phyloP scores from a whole-genome alignment of 257 asterid species.

The Solanum corneliomulleri region DNA sequence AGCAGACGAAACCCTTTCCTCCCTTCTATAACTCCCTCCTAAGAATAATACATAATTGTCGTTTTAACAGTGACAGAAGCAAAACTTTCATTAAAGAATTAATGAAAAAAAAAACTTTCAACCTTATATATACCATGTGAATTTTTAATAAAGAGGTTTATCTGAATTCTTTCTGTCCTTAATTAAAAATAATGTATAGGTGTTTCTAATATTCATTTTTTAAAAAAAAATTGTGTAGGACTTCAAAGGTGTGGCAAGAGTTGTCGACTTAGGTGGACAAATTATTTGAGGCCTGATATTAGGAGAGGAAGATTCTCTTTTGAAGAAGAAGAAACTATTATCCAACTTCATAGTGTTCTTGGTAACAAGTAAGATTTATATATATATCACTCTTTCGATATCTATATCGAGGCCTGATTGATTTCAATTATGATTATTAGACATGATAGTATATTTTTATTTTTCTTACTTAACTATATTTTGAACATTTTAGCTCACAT shows the following conservation, averaged over 20 bases:
- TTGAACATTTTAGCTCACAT: not conserved
- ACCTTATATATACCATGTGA: not conserved
- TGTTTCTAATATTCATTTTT: not conserved
- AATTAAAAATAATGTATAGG: not conserved
- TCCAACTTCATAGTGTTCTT: conserved; percentile 70
- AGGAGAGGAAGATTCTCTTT: conserved; percentile 79
- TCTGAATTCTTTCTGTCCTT: no score
- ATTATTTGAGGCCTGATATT: conserved; percentile 76
- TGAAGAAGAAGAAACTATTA: conserved; percentile 75
- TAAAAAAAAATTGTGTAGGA: conserved; percentile 16
- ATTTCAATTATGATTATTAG: not conserved
- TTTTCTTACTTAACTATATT: not conserved
- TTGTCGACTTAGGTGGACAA: conserved; percentile 80
- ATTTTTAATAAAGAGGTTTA: not conserved
- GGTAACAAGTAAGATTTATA: conserved; percentile 62
- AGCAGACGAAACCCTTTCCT: not conserved
- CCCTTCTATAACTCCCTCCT: not conserved
- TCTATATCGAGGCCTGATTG: not conserved
- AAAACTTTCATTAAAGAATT: not conserved
- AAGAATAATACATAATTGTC: not conserved
- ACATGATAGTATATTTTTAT: not conserved
- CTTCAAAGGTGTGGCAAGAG: conserved; percentile 83
- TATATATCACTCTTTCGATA: not conserved
- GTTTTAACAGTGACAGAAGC: no score
- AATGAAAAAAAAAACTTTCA: no score